phyloP scores from a whole-genome alignment of 495 filamentous ascomycete genomes.

The Acidomyces sp. region DNA sequence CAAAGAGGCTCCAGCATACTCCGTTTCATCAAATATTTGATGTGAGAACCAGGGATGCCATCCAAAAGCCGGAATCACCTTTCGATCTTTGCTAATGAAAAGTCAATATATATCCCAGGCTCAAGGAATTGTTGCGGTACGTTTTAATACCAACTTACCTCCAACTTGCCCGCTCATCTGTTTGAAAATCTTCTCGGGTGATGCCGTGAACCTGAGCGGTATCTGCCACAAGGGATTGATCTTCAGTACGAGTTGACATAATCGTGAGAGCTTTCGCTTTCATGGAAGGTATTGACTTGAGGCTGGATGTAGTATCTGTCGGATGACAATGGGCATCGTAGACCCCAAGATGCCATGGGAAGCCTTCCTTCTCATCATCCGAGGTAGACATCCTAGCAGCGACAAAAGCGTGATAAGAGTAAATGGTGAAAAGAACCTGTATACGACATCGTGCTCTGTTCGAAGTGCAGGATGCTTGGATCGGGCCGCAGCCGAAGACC shows the following conservation, averaged over 20 bases:
- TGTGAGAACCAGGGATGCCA: constrained; percentile 99
- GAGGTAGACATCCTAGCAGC: too few relatives aligned
- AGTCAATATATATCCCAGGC: too few relatives aligned
- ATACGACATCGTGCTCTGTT: too few relatives aligned
- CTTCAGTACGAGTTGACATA: constrained; percentile 79
- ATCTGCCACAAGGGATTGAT: constrained; percentile 70
- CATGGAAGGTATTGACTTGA: constrained; percentile 59
- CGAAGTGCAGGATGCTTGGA: too few relatives aligned
- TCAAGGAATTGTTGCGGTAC: too few relatives aligned
- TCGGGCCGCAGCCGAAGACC: too few relatives aligned
- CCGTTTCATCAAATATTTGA: constrained; percentile 57
- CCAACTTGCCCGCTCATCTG: constrained; percentile 3
- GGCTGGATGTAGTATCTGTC: constrained; percentile 80
- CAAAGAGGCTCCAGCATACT: constrained; percentile 30
- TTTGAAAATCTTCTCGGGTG: constrained; percentile 18
- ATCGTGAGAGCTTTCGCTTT: constrained; percentile 62
- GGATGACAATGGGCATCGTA: constrained; percentile 95
- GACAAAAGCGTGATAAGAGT: too few relatives aligned
- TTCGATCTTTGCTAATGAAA: constrained; percentile 16
- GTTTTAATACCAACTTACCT: constrained; percentile 17
- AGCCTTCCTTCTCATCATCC: too few relatives aligned
- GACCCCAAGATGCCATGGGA: constrained; percentile 79
- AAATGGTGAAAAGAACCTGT: too few relatives aligned
- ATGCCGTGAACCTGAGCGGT: constrained; percentile 41
- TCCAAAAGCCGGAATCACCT: constrained; percentile 74